Percentiles rank a stretch among this genome's conserved stretches.
phyloP scores from a whole-genome alignment of 345 rosid species.

The Lepidium didymum region DNA sequence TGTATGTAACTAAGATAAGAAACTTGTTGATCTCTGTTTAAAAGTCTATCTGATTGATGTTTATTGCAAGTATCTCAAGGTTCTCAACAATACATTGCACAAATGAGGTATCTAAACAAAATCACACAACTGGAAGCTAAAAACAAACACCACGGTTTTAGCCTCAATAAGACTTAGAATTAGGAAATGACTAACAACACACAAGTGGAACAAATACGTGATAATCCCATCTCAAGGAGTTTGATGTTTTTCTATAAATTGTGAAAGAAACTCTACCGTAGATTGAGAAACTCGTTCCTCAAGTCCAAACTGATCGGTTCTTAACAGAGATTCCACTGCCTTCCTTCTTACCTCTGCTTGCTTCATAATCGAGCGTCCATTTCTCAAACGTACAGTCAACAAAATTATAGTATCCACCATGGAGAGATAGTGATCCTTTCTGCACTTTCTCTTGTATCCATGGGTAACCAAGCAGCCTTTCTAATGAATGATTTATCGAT shows the following conservation, averaged over 20 bases:
- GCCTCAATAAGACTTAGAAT: neutral
- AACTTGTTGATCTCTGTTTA: too few species aligned
- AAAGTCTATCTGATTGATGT: too few species aligned
- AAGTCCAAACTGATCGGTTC: slow-evolving; percentile 59
- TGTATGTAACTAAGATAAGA: neutral
- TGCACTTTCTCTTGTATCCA: slow-evolving; percentile 88
- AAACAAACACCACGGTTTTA: slow-evolving; percentile 4
- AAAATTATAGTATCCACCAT: slow-evolving; percentile 91
- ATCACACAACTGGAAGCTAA: neutral
- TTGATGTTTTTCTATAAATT: slow-evolving; percentile 9
- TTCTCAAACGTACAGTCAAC: slow-evolving; percentile 81
- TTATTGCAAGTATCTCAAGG: too few species aligned
- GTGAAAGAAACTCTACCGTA: neutral
- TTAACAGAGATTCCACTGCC: slow-evolving; percentile 40
- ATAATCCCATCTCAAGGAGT: neutral
- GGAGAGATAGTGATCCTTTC: slow-evolving; percentile 52
- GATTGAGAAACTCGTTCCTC: slow-evolving; percentile 1
- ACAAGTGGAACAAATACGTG: slow-evolving; percentile 11
- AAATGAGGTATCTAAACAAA: neutral
- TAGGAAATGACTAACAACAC: slow-evolving; percentile 5
- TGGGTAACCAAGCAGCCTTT: slow-evolving; percentile 73
- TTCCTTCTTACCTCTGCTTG: slow-evolving; percentile 37
- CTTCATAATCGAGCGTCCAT: slow-evolving; percentile 78
- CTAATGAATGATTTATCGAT: slow-evolving; percentile 66
- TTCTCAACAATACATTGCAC: neutral